Evolutionary conservation across 805 yeast species (phyloP).

Genomic region (Torulaspora microellipsoides): DNA sequence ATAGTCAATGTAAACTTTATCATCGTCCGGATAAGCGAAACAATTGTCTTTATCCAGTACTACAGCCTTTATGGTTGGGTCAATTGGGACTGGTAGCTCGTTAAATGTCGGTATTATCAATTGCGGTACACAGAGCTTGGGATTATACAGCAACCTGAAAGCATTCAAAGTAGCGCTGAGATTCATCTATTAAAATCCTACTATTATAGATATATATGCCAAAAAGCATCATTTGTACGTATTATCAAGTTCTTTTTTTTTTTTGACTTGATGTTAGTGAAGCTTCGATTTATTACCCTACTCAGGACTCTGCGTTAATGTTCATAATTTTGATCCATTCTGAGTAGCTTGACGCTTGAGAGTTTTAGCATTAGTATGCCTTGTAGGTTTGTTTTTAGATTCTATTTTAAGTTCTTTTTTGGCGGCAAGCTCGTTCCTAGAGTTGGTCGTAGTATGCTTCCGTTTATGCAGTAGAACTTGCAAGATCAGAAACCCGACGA

Average conservation of each 20-base stretch:
- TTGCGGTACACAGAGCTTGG: constrained; percentile 69
- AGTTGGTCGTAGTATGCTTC: neutral
- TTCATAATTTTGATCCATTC: too few species aligned
- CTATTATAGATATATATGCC: too few species aligned
- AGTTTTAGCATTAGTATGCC: too few species aligned
- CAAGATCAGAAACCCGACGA: constrained; percentile 16
- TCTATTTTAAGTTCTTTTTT: too few species aligned
- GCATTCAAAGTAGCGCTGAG: constrained; percentile 74
- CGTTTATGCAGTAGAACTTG: constrained; percentile 6
- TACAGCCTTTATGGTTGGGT: constrained; percentile 55
- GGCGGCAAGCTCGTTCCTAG: neutral
- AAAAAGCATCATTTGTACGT: too few species aligned
- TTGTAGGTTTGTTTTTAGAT: too few species aligned
- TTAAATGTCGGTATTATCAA: constrained; percentile 51
- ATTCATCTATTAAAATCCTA: constrained; percentile 40
- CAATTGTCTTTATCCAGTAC: constrained; percentile 95
- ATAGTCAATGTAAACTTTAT: constrained; percentile 75
- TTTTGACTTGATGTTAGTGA: too few species aligned
- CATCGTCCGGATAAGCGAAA: constrained; percentile 79
- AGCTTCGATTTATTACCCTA: too few species aligned
- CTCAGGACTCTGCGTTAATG: too few species aligned
- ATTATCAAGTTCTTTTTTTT: too few species aligned
- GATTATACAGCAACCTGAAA: constrained; percentile 52
- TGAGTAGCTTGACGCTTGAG: too few species aligned
- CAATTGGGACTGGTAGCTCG: constrained; percentile 52